Base-by-base conservation (phyloP, 306 rosid species). In the Carpinus fangiana region DNA sequence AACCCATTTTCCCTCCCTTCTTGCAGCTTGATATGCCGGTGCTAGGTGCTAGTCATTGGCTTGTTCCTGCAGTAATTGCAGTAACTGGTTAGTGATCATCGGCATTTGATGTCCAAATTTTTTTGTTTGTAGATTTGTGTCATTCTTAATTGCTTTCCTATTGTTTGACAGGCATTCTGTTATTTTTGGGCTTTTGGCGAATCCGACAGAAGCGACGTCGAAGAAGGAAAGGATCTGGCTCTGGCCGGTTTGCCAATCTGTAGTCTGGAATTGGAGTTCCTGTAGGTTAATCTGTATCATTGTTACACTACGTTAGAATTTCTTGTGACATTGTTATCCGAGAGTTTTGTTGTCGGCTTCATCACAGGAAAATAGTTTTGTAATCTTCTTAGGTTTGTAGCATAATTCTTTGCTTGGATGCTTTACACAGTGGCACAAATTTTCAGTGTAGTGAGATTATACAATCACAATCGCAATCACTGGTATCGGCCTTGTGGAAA, bases 141-240 rank as follows among this genome's bases (percentile, higher is more conserved):
- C 14, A 31, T 20, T 12, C 0, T 73, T 75, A 31, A 74, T 66
- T 45, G 28, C 51, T 54, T 50, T 78, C 46, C 23, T 80, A 12
- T 57, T 67, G 41, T 73, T 56, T 36, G 73, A 61, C 82, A 95
- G 98, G 99, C 72, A 47, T 91, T 48, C 56, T 93, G 82, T 77
- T 90, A 17, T 81, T 85, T 68, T 31, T 91, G 79, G 84, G 93
- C 84, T 93, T 87, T 78, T 95, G 99, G 99, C 88, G 88, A 75
- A 89, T 95, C 72, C 90, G 98, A 75, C 97, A 93, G 86, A 95
- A 80, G 87, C 90, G 97, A 16, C 88, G 93, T 3, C 76, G 97
- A 47, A 79, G 97, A 77, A 88, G 93, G 82, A 95, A 91, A 86
- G 91, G 83, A 78, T 81, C 97, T 41, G 87, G 89, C 45, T 82